Base-by-base conservation (phyloP, 306 rosid species). In the Myrica gale region DNA sequence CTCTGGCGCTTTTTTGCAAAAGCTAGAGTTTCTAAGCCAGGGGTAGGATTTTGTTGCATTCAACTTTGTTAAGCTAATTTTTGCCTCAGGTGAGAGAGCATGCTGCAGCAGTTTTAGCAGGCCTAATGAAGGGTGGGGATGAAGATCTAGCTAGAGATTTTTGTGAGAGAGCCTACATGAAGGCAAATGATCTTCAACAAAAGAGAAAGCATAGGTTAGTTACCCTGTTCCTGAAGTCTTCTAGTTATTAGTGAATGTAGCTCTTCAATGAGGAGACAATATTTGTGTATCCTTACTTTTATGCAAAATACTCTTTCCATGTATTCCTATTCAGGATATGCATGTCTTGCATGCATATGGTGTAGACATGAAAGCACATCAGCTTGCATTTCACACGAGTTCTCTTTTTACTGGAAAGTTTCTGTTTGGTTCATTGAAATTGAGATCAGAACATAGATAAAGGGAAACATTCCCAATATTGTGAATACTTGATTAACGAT, bases 111-210 rank as follows among this genome's bases (percentile, higher is more conserved):
- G 98, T 95, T 82, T 85, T 95, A 71, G 99, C 99, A 44, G 99
- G 99, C 70, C 89, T 95, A 85, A 88, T 92, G 96, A 95, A 90
- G 87, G 97, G 99, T 52, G 99, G 99, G 62, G 98, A 95, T 85
- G 97, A 92, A 84, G 91, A 85, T 83, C 86, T 92, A 66, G 97
- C 98, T 51, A 84, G 78, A 80, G 96, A 90, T 74, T 95, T 95
- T 80, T 96, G 98, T 58, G 85, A 88, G 71, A 90, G 90, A 90
- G 98, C 97, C 48, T 95, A 86, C 70, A 67, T 20, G 7, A 91
- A 87, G 81, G 98, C 96, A 74, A 80, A 74, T 79, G 53, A 0
- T 79, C 88, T 92, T 46, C 93, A 81, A 5, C 88, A 82, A 82
- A 95, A 85, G 86, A 92, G 88, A 83, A 92, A 88, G 70, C 87